Percentiles rank a stretch among this genome's conserved stretches.
phyloP scores from a whole-genome alignment of 371 early-diverging fungal species.

The Rhizopus microsporus region DNA sequence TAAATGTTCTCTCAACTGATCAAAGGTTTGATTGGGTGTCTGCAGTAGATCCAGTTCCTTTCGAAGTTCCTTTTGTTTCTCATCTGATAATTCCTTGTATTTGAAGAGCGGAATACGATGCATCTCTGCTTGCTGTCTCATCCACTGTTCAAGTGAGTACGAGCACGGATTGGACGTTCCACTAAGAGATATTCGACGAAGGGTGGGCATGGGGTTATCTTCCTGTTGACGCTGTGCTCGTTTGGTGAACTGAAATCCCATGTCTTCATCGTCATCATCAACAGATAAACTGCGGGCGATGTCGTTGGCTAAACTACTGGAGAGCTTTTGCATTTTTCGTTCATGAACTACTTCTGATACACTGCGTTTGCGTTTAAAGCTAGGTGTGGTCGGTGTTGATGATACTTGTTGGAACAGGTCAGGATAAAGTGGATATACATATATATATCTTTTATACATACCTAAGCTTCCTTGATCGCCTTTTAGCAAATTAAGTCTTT shows the following conservation, averaged over 20 bases:
- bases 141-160: constrained; percentile 22
- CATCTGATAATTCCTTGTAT: constrained; percentile 15
- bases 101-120: constrained; percentile 11
- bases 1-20: constrained; percentile 28
- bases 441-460: constrained; percentile 5
- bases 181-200: constrained; percentile 25
- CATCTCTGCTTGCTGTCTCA: constrained; percentile 20
- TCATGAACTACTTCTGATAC: constrained; percentile 37
- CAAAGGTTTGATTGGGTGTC: constrained; percentile 27
- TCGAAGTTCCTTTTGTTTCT: constrained; percentile 21
- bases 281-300: constrained; percentile 46
- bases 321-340: constrained; percentile 44
- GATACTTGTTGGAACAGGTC: constrained; percentile 6
- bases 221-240: constrained; percentile 1
- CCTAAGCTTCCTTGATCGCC: constrained; percentile 14
- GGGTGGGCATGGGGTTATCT: constrained; percentile 24
- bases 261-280: constrained; percentile 20
- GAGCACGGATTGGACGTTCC: constrained; percentile 9
- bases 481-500: constrained; percentile 5
- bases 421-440: not conserved
- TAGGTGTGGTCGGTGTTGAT: constrained; percentile 15
- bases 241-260: not conserved
- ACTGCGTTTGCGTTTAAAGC: constrained; percentile 44
- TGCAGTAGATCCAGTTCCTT: constrained; percentile 34
- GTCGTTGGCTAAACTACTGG: constrained; percentile 44